These are phyloP conservation scores for Mariannaea elegans DNA, from an alignment of 2,329 filamentous ascomycete species.

Conservation along the genomic window DNA sequence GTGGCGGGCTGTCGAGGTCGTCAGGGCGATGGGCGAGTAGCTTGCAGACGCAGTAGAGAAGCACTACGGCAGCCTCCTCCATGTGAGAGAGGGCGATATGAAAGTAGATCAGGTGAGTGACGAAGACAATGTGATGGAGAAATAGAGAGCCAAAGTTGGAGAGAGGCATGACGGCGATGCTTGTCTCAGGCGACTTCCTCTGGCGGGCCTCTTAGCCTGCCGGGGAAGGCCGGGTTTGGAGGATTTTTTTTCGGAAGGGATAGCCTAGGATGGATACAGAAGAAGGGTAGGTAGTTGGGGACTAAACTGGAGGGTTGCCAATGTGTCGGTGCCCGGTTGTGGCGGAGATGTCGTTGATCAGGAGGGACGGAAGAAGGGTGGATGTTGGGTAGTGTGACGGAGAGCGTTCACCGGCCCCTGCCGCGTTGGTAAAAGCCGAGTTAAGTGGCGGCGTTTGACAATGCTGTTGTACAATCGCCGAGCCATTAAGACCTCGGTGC, in stretches of 20 bases:
- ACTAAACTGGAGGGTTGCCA: background rate
- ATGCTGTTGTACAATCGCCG: background rate
- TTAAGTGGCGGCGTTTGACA: background rate
- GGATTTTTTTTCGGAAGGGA: background rate
- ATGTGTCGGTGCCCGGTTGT: background rate
- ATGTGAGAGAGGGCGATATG: conserved; percentile 59
- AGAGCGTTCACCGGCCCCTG: background rate
- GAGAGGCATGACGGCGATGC: conserved; percentile 54
- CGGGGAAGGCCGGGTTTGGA: conserved; percentile 4
- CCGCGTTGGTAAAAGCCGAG: background rate
- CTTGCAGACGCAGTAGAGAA: conserved; percentile 59
- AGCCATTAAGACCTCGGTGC: background rate
- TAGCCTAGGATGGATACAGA: background rate
- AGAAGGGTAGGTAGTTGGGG: background rate
- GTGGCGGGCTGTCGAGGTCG: conserved; percentile 50
- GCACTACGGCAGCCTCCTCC: conserved; percentile 56
- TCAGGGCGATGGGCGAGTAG: conserved; percentile 58
- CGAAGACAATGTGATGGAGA: conserved; percentile 61
- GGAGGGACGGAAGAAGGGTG: background rate
- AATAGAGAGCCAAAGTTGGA: conserved; percentile 61
- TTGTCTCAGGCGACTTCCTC: background rate
- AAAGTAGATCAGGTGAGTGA: conserved; percentile 63
- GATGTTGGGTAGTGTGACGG: background rate
- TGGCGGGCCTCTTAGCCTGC: conserved; percentile 1
- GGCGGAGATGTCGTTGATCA: background rate